phyloP scores from a whole-genome alignment of 2,329 filamentous ascomycete species.

The Verticillium isaacii region DNA sequence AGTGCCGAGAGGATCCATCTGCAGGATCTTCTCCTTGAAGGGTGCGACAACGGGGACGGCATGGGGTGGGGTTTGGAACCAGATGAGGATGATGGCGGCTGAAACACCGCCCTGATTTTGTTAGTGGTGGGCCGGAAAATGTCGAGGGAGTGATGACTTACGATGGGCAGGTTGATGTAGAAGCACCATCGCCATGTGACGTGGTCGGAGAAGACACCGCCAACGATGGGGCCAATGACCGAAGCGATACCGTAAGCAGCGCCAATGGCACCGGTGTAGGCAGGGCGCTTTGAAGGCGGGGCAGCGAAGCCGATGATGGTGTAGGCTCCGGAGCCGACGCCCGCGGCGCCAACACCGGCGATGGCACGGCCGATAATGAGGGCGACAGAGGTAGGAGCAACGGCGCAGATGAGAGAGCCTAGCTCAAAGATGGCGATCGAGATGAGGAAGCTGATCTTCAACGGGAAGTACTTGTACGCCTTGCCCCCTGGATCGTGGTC shows the following conservation, averaged over 20 bases:
- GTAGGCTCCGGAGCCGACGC: conserved; percentile 41
- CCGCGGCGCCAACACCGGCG: conserved; percentile 40
- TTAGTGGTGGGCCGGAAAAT: neutral
- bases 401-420: conserved; percentile 45
- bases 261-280: conserved; percentile 31
- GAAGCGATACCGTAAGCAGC: conserved; percentile 42
- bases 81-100: conserved; percentile 23
- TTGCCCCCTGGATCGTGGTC: conserved; percentile 43
- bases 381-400: conserved; percentile 40
- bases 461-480: conserved; percentile 39
- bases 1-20: conserved; percentile 20
- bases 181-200: conserved; percentile 35
- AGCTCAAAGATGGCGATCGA: conserved; percentile 49
- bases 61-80: conserved; percentile 14
- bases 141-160: conserved; percentile 15
- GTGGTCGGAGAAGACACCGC: conserved; percentile 30
- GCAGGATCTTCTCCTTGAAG: conserved; percentile 4
- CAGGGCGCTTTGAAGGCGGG: conserved; percentile 26
- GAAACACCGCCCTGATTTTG: conserved; percentile 21
- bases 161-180: conserved; percentile 32
- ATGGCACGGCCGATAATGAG: conserved; percentile 49
- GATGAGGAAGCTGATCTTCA: conserved; percentile 41
- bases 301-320: conserved; percentile 43
- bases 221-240: conserved; percentile 30
- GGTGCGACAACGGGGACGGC: conserved; percentile 9